A percentile compares a stretch with the other conserved stretches of the same genome.
Conservation (phyloP, 768 basidiomycete genomes). For the Tremella yokohamensis region DNA sequence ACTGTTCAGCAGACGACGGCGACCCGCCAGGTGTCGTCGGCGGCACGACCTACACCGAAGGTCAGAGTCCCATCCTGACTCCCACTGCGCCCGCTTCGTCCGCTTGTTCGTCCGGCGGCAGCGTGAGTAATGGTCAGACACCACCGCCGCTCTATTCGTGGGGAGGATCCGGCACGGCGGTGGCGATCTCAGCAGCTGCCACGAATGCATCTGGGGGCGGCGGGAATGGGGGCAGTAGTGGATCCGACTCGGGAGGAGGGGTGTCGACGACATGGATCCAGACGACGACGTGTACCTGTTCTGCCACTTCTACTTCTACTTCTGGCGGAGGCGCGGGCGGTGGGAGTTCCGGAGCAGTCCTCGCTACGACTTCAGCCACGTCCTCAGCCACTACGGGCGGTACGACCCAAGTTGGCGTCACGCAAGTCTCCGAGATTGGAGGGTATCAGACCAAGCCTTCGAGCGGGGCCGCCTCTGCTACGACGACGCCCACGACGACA, state of each 20-base stretch:
- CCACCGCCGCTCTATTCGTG: slow-evolving; percentile 19
- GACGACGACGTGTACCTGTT: slow-evolving; percentile 18
- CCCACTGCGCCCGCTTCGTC: slow-evolving; percentile 18
- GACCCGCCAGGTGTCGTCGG: slow-evolving; percentile 31
- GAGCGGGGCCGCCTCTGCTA: slow-evolving; percentile 1
- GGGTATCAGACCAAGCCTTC: slow-evolving; percentile 4
- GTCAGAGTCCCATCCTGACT: slow-evolving; percentile 12
- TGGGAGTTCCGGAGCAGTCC: neutral
- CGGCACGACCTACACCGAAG: slow-evolving; percentile 24
- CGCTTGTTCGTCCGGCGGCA: slow-evolving; percentile 24
- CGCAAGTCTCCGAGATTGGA: slow-evolving; percentile 9
- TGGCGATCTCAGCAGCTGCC: neutral
- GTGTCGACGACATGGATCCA: slow-evolving; percentile 20
- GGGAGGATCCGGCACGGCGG: slow-evolving; percentile 12
- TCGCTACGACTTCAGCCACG: slow-evolving; percentile 3
- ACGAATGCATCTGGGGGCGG: neutral
- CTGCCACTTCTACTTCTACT: neutral
- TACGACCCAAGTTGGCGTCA: slow-evolving; percentile 29
- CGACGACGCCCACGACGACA: neutral
- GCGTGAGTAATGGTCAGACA: slow-evolving; percentile 30
- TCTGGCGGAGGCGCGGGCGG: neutral
- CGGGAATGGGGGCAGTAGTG: neutral
- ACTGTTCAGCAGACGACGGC: slow-evolving; percentile 34
- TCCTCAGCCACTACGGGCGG: neutral
- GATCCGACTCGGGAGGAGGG: neutral